Evolutionary conservation across 1,284 basidiomycete species (phyloP).

Genomic region (Ceratobasidium sp.): DNA sequence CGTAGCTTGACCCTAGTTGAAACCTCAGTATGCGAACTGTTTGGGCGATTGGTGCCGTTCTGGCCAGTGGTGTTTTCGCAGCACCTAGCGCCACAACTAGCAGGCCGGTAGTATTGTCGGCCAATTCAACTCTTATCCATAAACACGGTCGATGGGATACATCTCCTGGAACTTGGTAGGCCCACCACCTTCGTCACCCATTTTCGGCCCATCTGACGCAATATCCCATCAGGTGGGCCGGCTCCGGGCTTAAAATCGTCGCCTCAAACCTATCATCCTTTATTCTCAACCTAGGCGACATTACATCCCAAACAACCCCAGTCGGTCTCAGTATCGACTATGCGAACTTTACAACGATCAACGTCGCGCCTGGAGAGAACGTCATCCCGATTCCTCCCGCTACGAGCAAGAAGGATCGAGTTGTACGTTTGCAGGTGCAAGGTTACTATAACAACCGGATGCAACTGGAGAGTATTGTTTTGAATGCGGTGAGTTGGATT

Average conservation of each 20-base stretch:
- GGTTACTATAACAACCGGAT: conserved; percentile 72
- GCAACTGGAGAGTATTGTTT: conserved; percentile 62
- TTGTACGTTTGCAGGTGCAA: conserved; percentile 66
- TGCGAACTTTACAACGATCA: conserved; percentile 62
- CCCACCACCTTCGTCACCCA: conserved; percentile 50
- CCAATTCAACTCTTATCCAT: conserved; percentile 10
- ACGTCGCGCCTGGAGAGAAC: conserved; percentile 65
- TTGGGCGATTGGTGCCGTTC: neutral
- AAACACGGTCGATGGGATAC: conserved; percentile 56
- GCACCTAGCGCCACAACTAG: neutral
- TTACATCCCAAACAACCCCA: conserved; percentile 66
- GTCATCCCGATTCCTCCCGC: conserved; percentile 58
- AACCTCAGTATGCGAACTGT: neutral
- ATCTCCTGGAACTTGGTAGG: conserved; percentile 61
- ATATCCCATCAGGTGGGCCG: conserved; percentile 61
- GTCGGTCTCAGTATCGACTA: conserved; percentile 67
- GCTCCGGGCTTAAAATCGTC: conserved; percentile 68
- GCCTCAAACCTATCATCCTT: conserved; percentile 62
- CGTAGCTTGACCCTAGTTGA: neutral
- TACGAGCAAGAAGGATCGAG: conserved; percentile 49
- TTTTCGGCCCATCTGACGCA: too few relatives aligned
- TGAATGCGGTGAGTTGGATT: conserved; percentile 61
- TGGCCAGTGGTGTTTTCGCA: neutral
- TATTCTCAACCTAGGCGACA: conserved; percentile 63
- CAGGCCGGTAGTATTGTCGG: conserved; percentile 7